Conservation (phyloP, 1,139 yeast genomes). For the Pneumocystis jirovecii region DNA sequence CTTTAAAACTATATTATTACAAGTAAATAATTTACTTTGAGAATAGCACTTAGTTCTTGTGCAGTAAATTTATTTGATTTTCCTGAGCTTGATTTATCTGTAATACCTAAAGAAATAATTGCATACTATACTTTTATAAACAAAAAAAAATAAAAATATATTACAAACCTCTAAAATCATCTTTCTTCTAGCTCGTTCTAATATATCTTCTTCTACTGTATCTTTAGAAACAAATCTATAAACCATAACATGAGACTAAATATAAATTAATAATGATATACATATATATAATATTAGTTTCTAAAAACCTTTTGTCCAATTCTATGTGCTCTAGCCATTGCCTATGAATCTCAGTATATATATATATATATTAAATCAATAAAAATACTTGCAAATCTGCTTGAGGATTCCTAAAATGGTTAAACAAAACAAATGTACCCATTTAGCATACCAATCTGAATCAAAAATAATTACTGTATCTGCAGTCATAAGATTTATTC, state of each 20-base stretch:
- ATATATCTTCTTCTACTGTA: conserved; percentile 91
- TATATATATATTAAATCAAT: neutral
- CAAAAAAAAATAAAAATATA: neutral
- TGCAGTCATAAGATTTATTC: conserved; percentile 96
- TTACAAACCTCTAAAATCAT: conserved; percentile 63
- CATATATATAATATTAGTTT: neutral
- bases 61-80: conserved; percentile 56
- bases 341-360: conserved; percentile 28
- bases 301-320: conserved; percentile 63
- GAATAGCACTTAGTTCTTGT: conserved; percentile 77
- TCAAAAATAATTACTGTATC: conserved; percentile 96
- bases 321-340: conserved; percentile 99
- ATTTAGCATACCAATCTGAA: conserved; percentile 57
- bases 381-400: conserved; percentile 53
- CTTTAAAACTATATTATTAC: neutral
- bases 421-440: neutral
- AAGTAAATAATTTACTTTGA: conserved; percentile 31
- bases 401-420: conserved; percentile 49
- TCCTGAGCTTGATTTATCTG: conserved; percentile 44
- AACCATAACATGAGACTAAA: conserved; percentile 73
- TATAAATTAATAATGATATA: neutral
- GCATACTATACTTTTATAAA: conserved; percentile 39
- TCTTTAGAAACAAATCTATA: conserved; percentile 93
- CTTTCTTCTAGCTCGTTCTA: conserved; percentile 92
- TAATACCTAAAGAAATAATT: conserved; percentile 85